A percentile compares a stretch with the other conserved stretches of the same genome.
Conservation (phyloP, 208 protist genomes). For the Leishmania lainsoni region DNA sequence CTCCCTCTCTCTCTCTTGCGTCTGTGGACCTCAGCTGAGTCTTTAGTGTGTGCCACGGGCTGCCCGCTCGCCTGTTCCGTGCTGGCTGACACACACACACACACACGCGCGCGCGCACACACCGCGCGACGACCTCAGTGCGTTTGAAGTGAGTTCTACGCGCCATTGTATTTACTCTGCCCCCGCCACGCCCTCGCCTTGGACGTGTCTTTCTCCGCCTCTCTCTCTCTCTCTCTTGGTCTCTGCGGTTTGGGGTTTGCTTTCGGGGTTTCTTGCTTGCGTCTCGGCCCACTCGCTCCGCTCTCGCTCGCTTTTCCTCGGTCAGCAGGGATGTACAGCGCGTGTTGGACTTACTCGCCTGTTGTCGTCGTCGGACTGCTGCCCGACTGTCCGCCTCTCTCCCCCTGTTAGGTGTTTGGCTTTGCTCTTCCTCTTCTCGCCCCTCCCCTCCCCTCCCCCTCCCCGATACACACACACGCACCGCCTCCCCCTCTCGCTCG, state of each 20-base stretch:
- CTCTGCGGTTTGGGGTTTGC: background rate
- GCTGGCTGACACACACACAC: too few species aligned
- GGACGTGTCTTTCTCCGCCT: background rate
- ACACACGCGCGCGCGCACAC: background rate
- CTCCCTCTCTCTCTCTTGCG: too few species aligned
- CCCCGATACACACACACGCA: background rate
- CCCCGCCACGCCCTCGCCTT: background rate
- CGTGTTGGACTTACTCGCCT: background rate
- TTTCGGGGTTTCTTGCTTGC: too few species aligned
- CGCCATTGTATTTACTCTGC: too few species aligned
- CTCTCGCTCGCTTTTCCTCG: background rate
- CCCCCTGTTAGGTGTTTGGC: background rate
- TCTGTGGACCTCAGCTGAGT: too few species aligned
- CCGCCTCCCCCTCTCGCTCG: background rate
- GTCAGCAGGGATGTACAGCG: too few species aligned
- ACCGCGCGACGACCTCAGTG: too few species aligned
- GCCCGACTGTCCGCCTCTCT: background rate
- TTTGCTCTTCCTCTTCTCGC: background rate
- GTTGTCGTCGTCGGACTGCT: background rate
- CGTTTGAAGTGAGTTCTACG: too few species aligned
- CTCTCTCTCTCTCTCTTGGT: conserved; percentile 4
- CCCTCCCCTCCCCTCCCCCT: background rate
- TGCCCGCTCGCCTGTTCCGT: too few species aligned
- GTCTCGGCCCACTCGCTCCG: too few species aligned
- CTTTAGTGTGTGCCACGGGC: too few species aligned